Evolutionary conservation across 495 filamentous ascomycete genomes (phyloP).

Genomic region (Penicillium turbatum): DNA sequence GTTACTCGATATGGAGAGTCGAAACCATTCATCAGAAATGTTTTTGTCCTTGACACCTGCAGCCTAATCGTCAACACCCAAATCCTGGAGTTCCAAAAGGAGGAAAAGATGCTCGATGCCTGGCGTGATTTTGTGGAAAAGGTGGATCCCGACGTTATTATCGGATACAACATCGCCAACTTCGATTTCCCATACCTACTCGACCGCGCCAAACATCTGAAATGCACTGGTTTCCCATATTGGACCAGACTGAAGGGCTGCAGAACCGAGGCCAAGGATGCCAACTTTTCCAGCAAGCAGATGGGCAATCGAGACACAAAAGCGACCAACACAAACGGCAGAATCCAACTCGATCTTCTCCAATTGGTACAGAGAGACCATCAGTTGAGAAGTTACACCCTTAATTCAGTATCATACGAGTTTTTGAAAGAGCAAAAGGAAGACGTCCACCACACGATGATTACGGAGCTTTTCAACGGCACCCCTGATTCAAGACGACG

Average conservation of each 20-base stretch:
- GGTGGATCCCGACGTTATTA: constrained; percentile 96
- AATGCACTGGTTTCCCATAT: constrained; percentile 68
- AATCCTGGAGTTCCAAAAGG: constrained; percentile 73
- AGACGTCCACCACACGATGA: constrained; percentile 98
- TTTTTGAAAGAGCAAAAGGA: constrained; percentile 98
- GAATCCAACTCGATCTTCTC: constrained; percentile 88
- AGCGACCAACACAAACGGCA: constrained; percentile 86
- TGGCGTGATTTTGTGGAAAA: constrained; percentile 89
- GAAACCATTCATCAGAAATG: constrained; percentile 93
- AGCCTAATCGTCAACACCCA: constrained; percentile 93
- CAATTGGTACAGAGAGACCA: constrained; percentile 92
- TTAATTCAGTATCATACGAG: constrained; percentile 95
- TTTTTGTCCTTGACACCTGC: constrained; percentile 88
- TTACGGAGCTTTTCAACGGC: constrained; percentile 94
- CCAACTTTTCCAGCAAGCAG: constrained; percentile 95
- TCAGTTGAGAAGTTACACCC: constrained; percentile 91
- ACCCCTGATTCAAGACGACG: constrained; percentile 86
- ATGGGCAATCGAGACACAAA: constrained; percentile 97
- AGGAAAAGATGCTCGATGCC: constrained; percentile 78
- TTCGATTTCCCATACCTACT: constrained; percentile 98
- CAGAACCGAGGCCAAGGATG: constrained; percentile 62
- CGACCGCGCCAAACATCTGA: constrained; percentile 80
- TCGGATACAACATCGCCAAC: constrained; percentile 97
- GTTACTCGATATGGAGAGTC: constrained; percentile 93
- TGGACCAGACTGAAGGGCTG: constrained; percentile 71